Evolutionary conservation across 176 grass and related monocot species (phyloP), one percentile per base, ranked within the genome.

Genomic region (Ampelocalamus luodianensis): DNA sequence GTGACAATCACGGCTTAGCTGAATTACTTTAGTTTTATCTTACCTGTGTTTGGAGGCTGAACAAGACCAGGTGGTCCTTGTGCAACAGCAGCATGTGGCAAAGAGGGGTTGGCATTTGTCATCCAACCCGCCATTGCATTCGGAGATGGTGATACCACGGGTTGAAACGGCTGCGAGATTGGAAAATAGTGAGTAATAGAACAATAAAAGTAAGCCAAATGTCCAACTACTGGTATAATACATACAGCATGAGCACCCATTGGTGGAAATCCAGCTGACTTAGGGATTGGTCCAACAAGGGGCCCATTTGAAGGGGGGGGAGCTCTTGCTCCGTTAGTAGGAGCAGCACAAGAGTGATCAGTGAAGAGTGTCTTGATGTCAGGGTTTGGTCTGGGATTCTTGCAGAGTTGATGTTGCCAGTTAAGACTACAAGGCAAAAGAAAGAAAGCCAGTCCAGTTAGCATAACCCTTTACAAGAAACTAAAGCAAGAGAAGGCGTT

Each of bases 331-430:
- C 96, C 93, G 29, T 99, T 99, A 65, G 96, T 67, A 87, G 93
- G 91, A 89, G 88, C 83, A 38, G 93, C 91, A 84, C 96, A 99
- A 5, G 96, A 99, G 75, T 99, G 96, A 88, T 99, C 96, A 48
- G 93, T 99, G 66, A 99, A 99, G 6, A 99, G 91, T 66, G 96
- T 99, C 88, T 99, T 99, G 79, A 99, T 99, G 85, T 99, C 96
- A 51, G 96, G 96, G 68, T 99, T 99, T 37, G 93, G 91, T 71
- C 96, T 92, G 23, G 96, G 96, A 82, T 99, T 99, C 91, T 99
- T 99, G 93, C 96, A 99, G 26, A 99, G 90, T 82, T 99, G 96
- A 90, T 99, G 96, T 62, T 99, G 96, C 97, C 96, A 99, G 78
- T 99, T 99, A 64, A 99, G 88, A 76, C 96, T 98, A 71, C 45